These are phyloP conservation scores for Cordyceps javanica DNA, from an alignment of 2,329 filamentous ascomycete genomes.

Conservation along the genomic window DNA sequence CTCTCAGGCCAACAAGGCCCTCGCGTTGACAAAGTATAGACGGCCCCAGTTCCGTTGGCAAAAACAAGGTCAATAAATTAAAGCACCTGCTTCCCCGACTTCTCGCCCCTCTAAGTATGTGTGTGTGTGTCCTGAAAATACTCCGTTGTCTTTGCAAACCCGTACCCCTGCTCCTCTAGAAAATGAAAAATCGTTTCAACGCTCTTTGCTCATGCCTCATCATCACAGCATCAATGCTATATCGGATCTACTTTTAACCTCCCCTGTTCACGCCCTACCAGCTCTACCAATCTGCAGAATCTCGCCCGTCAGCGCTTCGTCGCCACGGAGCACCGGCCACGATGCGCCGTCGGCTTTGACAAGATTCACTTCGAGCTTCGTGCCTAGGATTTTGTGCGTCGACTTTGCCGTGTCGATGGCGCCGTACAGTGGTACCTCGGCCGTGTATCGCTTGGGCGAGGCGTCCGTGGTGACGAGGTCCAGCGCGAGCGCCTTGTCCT, in stretches of 20 bases:
- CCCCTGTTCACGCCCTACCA: slow-evolving; percentile 43
- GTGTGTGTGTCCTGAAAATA: background rate
- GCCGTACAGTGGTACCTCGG: slow-evolving; percentile 68
- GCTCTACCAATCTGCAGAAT: slow-evolving; percentile 87
- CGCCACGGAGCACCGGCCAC: slow-evolving; percentile 79
- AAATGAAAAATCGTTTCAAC: background rate
- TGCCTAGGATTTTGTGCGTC: slow-evolving; percentile 75
- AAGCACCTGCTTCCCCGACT: background rate
- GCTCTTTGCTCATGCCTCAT: background rate
- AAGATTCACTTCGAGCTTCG: slow-evolving; percentile 78
- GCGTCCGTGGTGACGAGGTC: slow-evolving; percentile 82
- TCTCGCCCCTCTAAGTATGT: background rate
- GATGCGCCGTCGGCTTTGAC: slow-evolving; percentile 66
- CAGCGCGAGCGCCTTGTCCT: slow-evolving; percentile 56
- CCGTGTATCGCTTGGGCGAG: slow-evolving; percentile 69
- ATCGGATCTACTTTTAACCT: background rate
- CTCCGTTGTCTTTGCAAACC: background rate
- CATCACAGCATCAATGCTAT: background rate
- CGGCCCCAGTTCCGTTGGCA: background rate
- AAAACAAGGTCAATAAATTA: background rate
- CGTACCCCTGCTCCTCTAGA: background rate
- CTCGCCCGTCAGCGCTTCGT: slow-evolving; percentile 63
- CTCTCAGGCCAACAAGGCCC: slow-evolving; percentile 3
- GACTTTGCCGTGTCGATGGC: slow-evolving; percentile 70
- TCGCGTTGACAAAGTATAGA: background rate